Evolutionary conservation across 176 grass and related monocot genomes (phyloP).

Genomic region (Phragmites australis): DNA sequence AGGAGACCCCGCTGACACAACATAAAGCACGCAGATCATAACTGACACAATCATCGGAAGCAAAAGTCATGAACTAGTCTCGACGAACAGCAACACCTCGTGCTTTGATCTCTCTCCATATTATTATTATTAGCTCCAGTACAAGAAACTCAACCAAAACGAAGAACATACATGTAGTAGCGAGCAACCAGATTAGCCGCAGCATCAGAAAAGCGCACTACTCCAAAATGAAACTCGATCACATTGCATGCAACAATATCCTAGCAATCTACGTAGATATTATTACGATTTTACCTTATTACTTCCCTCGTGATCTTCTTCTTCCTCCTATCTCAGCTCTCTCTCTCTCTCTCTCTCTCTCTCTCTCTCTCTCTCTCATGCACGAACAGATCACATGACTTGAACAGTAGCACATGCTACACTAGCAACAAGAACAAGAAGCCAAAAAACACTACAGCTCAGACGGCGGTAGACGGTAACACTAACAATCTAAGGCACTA

Average conservation of each 20-base stretch:
- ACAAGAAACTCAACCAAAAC: conserved; percentile 31
- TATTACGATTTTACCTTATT: conserved; percentile 17
- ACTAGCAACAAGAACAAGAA: conserved; percentile 48
- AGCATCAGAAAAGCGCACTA: neutral
- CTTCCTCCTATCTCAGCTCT: conserved; percentile 5
- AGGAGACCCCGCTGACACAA: neutral
- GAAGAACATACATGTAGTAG: conserved; percentile 35
- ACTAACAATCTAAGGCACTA: conserved; percentile 32
- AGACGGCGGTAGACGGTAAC: conserved; percentile 5
- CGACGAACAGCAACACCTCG: conserved; percentile 5
- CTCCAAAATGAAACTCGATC: conserved; percentile 32
- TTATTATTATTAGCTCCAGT: neutral
- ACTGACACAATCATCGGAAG: conserved; percentile 25
- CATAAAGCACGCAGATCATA: conserved; percentile 24
- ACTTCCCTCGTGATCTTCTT: conserved; percentile 25
- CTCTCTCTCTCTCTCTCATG: neutral
- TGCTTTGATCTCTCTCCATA: conserved; percentile 1
- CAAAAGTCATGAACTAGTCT: conserved; percentile 37
- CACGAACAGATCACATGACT: conserved; percentile 46
- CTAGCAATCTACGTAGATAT: conserved; percentile 22
- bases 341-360: too few species aligned
- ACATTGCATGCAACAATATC: conserved; percentile 20
- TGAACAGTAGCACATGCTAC: conserved; percentile 39
- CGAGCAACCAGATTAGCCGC: conserved; percentile 27
- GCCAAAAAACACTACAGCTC: conserved; percentile 36